These are phyloP conservation scores for Pichia sp. DNA, from an alignment of 1,139 yeast genomes.

Conservation along the genomic window DNA sequence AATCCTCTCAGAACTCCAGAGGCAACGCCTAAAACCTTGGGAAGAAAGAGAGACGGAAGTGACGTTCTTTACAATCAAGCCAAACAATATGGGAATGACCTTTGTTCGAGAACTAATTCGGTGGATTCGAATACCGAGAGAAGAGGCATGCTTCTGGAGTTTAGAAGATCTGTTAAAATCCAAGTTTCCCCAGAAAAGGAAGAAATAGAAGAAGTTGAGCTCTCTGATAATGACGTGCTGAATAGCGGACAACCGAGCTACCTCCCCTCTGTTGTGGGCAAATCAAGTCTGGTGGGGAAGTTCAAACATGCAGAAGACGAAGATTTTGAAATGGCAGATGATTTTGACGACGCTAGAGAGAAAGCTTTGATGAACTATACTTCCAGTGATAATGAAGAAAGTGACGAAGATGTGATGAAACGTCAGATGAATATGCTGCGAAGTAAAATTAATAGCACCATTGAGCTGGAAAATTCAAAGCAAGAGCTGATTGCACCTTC, in stretches of 20 bases:
- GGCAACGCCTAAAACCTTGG: conserved; percentile 18
- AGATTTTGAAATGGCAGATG: conserved; percentile 11
- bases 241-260: conserved; percentile 2
- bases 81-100: too few relatives aligned
- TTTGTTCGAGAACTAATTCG: neutral
- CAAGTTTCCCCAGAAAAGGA: conserved; percentile 12
- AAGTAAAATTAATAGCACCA: conserved; percentile 4
- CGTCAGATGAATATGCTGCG: too few relatives aligned
- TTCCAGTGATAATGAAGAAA: conserved; percentile 11
- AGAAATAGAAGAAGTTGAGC: conserved; percentile 12
- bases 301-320: too few relatives aligned
- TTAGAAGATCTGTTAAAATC: conserved; percentile 7
- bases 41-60: conserved; percentile 2
- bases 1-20: conserved; percentile 24
- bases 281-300: neutral
- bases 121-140: neutral
- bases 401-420: conserved; percentile 1
- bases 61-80: too few relatives aligned
- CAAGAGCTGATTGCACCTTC: too few relatives aligned
- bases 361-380: conserved; percentile 12
- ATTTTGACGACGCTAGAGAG: conserved; percentile 1
- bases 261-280: neutral
- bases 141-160: conserved; percentile 7
- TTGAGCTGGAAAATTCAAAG: neutral
- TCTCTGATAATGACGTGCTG: conserved; percentile 10